These are phyloP conservation scores for Inosperma sp. DNA, from an alignment of 768 basidiomycete species.

Conservation along the genomic window DNA sequence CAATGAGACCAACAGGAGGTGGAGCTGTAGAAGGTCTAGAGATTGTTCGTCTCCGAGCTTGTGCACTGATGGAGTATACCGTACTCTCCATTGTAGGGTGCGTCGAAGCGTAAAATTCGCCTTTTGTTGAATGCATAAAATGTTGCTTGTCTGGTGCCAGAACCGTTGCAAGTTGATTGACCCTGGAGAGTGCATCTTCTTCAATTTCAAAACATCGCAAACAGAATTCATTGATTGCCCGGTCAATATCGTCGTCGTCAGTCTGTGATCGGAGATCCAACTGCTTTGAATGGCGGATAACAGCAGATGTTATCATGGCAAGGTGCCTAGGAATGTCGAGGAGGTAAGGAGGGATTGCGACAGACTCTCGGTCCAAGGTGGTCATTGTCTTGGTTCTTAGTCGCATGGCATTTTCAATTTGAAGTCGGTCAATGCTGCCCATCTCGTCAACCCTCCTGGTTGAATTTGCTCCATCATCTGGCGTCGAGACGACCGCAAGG, in stretches of 20 bases:
- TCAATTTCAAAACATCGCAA: constrained; percentile 65
- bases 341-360: constrained; percentile 67
- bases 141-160: constrained; percentile 17
- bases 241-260: constrained; percentile 35
- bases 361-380: constrained; percentile 60
- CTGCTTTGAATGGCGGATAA: constrained; percentile 60
- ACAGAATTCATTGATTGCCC: constrained; percentile 51
- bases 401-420: constrained; percentile 51
- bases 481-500: constrained; percentile 64
- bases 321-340: constrained; percentile 77
- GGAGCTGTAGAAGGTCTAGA: constrained; percentile 49
- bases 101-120: background rate
- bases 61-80: constrained; percentile 15
- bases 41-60: constrained; percentile 19
- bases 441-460: constrained; percentile 26
- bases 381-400: constrained; percentile 55
- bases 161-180: constrained; percentile 52
- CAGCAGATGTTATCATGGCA: constrained; percentile 67
- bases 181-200: constrained; percentile 59
- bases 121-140: constrained; percentile 4
- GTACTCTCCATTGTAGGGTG: constrained; percentile 13
- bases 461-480: constrained; percentile 29
- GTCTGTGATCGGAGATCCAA: constrained; percentile 20
- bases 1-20: constrained; percentile 22
- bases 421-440: constrained; percentile 48